Base-by-base conservation (phyloP, 2,329 filamentous ascomycete genomes). In the Ophiosphaerella herpotricha region DNA sequence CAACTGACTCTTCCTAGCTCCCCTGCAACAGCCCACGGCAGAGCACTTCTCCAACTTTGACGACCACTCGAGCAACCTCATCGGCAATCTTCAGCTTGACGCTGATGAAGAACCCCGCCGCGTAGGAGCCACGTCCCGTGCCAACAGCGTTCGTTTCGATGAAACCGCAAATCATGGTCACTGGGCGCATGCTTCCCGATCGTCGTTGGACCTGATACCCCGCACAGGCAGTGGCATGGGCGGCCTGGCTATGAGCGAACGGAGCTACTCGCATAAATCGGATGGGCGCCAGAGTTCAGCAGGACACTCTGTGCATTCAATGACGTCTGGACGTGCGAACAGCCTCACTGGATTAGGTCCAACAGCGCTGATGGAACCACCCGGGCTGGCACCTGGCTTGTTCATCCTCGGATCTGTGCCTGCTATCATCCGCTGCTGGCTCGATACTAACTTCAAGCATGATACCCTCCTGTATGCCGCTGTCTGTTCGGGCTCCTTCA, bases 121-220 rank as follows among this genome's bases (percentile, higher is more conserved):
- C 33, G 85, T 93, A 56, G 90, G 94, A 46, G 90, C 90, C 16
- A 88, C 91, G 14, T 99, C 94, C 14, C 84, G 94, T 62, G 93
- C 94, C 40, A 97, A 97, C 71, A 97, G 94, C 68, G 94, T 99
- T 61, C 89, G 94, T 33, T 99, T 99, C 66, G 94, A 97, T 68
- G 93, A 97, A 71, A 96, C 91, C 67, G 92, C 93, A 12, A 85
- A 96, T 62, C 91, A 96, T 63, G 89, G 90, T 40, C 91, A 91
- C 71, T 95, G 94, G 84, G 87, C 87, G 33, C 90, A 96, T 66
- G 85, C 85, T 57, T 89, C 88, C 51, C 85, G 93, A 38, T 88
- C 91, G 48, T 93, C 90, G 11, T 85, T 89, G 39, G 94, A 97
- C 48, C 88, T 96, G 60, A 85, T 86, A 35, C 88, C 89, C 23